phyloP scores from a whole-genome alignment of 1,139 yeast genomes.

The Hemisphaericaspora xylanilytica region DNA sequence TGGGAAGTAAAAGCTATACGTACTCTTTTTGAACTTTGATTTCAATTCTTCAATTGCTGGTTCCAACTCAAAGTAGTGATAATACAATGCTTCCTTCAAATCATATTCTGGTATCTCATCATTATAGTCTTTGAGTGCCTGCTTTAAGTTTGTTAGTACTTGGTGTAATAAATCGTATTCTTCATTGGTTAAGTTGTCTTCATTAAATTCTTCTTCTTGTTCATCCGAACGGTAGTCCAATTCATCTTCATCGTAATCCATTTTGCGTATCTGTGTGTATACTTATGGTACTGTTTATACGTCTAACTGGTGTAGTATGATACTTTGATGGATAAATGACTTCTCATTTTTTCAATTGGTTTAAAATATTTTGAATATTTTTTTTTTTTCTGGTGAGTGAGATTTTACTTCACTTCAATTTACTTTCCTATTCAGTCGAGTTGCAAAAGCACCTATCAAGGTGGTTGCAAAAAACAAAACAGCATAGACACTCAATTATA shows the following conservation, averaged over 20 bases:
- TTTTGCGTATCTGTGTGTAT: conserved; percentile 1
- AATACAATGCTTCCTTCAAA: conserved; percentile 60
- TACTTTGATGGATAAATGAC: too few relatives aligned
- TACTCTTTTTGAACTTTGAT: conserved; percentile 45
- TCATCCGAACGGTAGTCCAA: conserved; percentile 15
- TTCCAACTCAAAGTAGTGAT: conserved; percentile 56
- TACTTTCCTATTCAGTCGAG: too few relatives aligned
- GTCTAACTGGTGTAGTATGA: too few relatives aligned
- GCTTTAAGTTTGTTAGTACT: conserved; percentile 40
- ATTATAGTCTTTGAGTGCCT: conserved; percentile 34
- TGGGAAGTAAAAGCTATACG: conserved; percentile 21
- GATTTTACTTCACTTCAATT: too few relatives aligned
- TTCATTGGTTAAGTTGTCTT: conserved; percentile 22
- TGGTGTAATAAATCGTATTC: conserved; percentile 44
- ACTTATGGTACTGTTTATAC: too few relatives aligned
- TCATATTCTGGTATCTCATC: conserved; percentile 50
- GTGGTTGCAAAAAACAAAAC: too few relatives aligned
- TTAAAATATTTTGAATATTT: too few relatives aligned
- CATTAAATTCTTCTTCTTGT: conserved; percentile 19
- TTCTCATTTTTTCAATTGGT: too few relatives aligned
- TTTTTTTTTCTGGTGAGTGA: too few relatives aligned
- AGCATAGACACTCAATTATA: too few relatives aligned
- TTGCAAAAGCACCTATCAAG: too few relatives aligned
- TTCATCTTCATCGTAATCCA: conserved; percentile 18
- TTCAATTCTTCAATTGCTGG: conserved; percentile 54